Conservation (phyloP, 306 rosid species). For the Castanea crenata region DNA sequence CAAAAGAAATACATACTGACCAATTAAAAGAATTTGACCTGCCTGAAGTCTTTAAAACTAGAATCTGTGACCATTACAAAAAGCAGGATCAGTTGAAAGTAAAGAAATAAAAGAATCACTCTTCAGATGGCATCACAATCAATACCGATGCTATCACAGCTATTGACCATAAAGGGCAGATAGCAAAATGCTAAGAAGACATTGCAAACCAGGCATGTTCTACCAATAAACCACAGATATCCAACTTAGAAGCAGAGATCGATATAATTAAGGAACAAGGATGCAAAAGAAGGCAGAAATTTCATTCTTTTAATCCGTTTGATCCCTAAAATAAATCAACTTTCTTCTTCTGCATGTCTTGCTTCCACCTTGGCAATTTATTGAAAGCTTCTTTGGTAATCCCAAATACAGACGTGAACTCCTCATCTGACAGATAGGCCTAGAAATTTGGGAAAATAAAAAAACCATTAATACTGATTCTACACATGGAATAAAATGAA, state of each 20-base stretch:
- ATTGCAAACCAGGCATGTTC: conserved; percentile 45
- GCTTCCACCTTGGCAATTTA: conserved; percentile 94
- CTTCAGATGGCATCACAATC: conserved; percentile 68
- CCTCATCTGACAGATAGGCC: conserved; percentile 88
- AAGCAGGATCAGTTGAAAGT: conserved; percentile 40
- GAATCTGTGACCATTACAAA: conserved; percentile 49
- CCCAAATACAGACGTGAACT: conserved; percentile 68
- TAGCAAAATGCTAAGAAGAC: conserved; percentile 43
- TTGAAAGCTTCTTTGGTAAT: conserved; percentile 77
- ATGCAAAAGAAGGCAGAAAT: conserved; percentile 33
- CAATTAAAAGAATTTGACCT: conserved; percentile 66
- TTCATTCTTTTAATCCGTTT: conserved; percentile 23
- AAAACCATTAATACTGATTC: conserved; percentile 16
- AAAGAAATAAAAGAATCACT: conserved; percentile 48
- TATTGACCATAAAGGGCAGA: conserved; percentile 47
- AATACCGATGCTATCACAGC: conserved; percentile 52
- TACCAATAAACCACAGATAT: conserved; percentile 54
- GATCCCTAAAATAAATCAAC: conserved; percentile 66
- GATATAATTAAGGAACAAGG: conserved; percentile 41
- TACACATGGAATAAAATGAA: conserved; percentile 1
- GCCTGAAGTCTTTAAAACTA: conserved; percentile 49
- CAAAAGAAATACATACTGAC: conserved; percentile 49
- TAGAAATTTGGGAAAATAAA: conserved; percentile 29
- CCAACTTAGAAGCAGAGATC: conserved; percentile 37
- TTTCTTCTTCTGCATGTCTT: conserved; percentile 95